phyloP scores from a whole-genome alignment of 2,329 filamentous ascomycete species.

The Meredithiella fracta region DNA sequence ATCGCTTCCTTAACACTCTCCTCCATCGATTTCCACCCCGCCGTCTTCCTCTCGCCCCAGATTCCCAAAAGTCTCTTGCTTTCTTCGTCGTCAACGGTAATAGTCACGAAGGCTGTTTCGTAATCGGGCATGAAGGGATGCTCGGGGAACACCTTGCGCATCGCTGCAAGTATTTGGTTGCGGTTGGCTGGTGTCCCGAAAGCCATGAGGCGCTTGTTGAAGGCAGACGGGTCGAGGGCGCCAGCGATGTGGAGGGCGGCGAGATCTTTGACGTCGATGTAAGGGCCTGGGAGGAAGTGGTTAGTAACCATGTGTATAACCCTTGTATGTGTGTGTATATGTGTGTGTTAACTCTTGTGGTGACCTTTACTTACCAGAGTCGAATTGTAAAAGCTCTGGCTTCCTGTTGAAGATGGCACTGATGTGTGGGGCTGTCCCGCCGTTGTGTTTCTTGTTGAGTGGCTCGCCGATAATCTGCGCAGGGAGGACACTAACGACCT shows the following conservation, averaged over 20 bases:
- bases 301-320: not conserved
- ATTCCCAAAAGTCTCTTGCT: not conserved
- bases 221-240: constrained; percentile 16
- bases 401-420: not conserved
- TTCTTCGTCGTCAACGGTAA: not conserved
- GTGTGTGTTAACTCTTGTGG: not conserved
- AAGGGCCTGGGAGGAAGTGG: constrained; percentile 7
- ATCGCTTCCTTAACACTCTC: constrained; percentile 3
- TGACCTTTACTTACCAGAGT: not conserved
- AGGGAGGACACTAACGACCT: constrained; percentile 6
- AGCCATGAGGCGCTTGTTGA: constrained; percentile 18
- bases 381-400: not conserved
- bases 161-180: constrained; percentile 14
- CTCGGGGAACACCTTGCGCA: constrained; percentile 15
- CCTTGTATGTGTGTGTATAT: too few relatives aligned
- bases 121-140: constrained; percentile 12
- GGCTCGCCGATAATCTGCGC: not conserved
- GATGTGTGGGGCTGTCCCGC: not conserved
- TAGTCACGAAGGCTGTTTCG: not conserved
- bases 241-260: constrained; percentile 19
- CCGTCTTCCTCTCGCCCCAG: constrained; percentile 4
- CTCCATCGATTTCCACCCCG: constrained; percentile 12
- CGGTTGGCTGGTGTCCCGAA: constrained; percentile 17
- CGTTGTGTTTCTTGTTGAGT: not conserved
- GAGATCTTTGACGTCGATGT: constrained; percentile 17